Conservation (phyloP, 495 filamentous ascomycete genomes). For the Jackrogersella minutella region DNA sequence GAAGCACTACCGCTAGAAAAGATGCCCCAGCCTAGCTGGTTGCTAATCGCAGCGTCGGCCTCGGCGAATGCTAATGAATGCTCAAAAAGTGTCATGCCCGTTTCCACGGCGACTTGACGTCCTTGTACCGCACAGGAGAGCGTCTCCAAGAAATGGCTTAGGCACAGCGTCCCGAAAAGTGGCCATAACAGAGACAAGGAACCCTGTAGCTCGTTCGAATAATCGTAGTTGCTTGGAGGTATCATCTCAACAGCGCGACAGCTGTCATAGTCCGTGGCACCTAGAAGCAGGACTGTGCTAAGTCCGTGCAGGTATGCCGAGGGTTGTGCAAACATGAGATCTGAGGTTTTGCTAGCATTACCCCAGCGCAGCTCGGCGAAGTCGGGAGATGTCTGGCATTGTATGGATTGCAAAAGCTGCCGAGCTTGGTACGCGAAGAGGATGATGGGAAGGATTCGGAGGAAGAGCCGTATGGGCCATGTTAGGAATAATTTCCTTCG, state of each 20-base stretch:
- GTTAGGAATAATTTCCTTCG: constrained; percentile 75
- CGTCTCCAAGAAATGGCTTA: constrained; percentile 88
- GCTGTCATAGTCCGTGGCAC: constrained; percentile 69
- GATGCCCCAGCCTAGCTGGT: constrained; percentile 72
- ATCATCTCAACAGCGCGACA: constrained; percentile 79
- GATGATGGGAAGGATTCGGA: constrained; percentile 80
- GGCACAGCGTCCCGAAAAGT: constrained; percentile 79
- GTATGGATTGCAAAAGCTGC: constrained; percentile 79
- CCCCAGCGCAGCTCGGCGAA: constrained; percentile 79
- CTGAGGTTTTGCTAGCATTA: constrained; percentile 67
- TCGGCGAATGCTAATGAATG: constrained; percentile 97
- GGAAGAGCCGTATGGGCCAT: constrained; percentile 73
- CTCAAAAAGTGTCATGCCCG: constrained; percentile 96
- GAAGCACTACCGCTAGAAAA: constrained; percentile 54
- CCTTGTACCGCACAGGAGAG: constrained; percentile 89
- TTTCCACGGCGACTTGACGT: constrained; percentile 79
- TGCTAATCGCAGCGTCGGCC: constrained; percentile 84
- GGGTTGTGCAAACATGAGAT: constrained; percentile 75
- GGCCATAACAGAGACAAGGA: constrained; percentile 89
- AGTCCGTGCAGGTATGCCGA: constrained; percentile 74
- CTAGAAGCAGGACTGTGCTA: constrained; percentile 73
- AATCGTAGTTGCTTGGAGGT: constrained; percentile 51
- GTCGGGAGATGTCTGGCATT: constrained; percentile 87
- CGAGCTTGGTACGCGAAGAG: constrained; percentile 74
- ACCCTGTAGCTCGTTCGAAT: constrained; percentile 62